Base-by-base conservation (phyloP, 1,139 yeast species). In the Yamadazyma songkhlaensis region DNA sequence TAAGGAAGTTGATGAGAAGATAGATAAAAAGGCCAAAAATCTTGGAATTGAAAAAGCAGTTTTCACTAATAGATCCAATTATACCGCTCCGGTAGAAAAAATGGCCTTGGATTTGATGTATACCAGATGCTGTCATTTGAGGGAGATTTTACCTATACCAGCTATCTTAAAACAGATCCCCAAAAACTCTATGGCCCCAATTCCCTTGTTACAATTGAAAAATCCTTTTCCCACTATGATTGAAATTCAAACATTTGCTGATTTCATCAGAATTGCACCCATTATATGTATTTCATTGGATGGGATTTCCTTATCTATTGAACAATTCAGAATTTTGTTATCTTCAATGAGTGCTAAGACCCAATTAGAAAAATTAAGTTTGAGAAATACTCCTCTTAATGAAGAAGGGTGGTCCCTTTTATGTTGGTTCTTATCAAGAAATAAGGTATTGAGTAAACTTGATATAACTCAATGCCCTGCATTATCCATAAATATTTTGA, bases 91-190 rank as follows among this genome's bases (percentile, higher is more conserved):
- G 0, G 60, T 64, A 7, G 54, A 69, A 44, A 68, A 68, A 38
- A 70, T 71, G 75, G 74, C 75, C 0, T 68, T 81, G 38, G 92
- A 84, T 48, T 59, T 75, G 6, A 67, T 84, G 57, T 84, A 84
- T 55, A 81, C 92, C 0, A 66, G 94, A 40, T 82, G 89, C 49
- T 83, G 90, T 53, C 90, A 83, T 53, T 62, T 83, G 32, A 63
- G 90, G 45, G 90, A 83, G 51, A 83, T 83, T 39, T 55, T 83
- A 22, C 89, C 90, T 0, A 81, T 83, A 35, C 87, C 92, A 2
- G 87, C 90, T 1, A 83, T 86, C 9, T 55, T 84, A 41, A 82
- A 82, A 50, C 94, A 84, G 51, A 69, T 84, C 38, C 87, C 86
- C 10, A 70, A 77, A 38, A 86, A 84, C 1, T 74, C 86, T 0